These are phyloP conservation scores for Clarkia xantiana DNA, from an alignment of 345 rosid species.

Conservation along the genomic window DNA sequence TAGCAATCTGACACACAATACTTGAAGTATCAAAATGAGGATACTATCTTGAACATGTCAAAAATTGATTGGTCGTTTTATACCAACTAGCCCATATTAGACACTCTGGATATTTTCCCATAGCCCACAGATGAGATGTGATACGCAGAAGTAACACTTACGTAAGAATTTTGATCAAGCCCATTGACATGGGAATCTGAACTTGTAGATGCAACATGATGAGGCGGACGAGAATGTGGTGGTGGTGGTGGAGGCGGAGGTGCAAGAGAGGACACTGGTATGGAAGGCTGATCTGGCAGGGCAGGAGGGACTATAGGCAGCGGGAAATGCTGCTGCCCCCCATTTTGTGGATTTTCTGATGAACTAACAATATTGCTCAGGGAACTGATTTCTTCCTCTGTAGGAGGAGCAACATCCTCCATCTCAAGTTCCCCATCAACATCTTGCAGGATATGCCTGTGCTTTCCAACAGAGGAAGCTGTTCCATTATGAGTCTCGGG, in stretches of 20 bases:
- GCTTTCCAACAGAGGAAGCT: slow-evolving; percentile 33
- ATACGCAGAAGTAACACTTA: slow-evolving; percentile 9
- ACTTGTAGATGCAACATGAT: slow-evolving; percentile 13
- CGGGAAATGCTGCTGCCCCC: slow-evolving; percentile 20
- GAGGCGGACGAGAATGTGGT: slow-evolving; percentile 4
- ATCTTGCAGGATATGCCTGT: slow-evolving; percentile 68
- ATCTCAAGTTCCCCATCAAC: slow-evolving; percentile 97
- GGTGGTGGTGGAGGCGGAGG: slow-evolving; percentile 21
- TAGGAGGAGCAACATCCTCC: slow-evolving; percentile 97
- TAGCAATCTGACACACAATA: no score
- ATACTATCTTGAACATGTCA: no score
- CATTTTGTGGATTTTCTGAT: slow-evolving; percentile 21
- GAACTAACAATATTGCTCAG: background rate
- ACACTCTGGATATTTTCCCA: no score
- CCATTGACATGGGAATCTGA: slow-evolving; percentile 28
- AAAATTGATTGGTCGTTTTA: no score
- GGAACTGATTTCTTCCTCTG: slow-evolving; percentile 34
- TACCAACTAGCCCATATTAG: no score
- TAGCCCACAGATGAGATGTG: no score
- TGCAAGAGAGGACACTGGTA: slow-evolving; percentile 23
- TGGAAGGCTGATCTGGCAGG: slow-evolving; percentile 45
- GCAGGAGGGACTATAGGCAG: slow-evolving; percentile 22
- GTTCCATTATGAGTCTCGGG: slow-evolving; percentile 26
- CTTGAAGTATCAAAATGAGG: no score
- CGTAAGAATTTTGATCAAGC: slow-evolving; percentile 21